Evolutionary conservation across 257 asterid genomes (phyloP).

Genomic region (Datura wrightii): DNA sequence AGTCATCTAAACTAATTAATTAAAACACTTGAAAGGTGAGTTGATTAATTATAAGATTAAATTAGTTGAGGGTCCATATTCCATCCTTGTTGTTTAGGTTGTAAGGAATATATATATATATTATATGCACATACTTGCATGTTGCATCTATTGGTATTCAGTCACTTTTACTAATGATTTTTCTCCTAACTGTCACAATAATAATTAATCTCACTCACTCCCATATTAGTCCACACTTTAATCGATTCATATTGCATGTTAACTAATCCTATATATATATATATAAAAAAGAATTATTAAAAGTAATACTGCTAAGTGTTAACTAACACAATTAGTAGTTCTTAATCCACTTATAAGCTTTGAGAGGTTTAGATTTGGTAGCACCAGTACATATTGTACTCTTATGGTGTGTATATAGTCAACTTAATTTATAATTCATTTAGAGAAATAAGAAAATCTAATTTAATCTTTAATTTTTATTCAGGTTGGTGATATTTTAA

Average conservation of each 20-base stretch:
- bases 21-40: conserved; percentile 20
- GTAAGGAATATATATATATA: neutral
- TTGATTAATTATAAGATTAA: conserved; percentile 22
- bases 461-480: neutral
- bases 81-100: conserved; percentile 29
- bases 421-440: neutral
- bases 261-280: neutral
- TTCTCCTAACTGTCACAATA: conserved; percentile 29
- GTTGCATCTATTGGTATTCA: neutral
- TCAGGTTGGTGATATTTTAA: neutral
- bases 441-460: neutral
- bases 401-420: neutral
- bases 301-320: neutral
- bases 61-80: conserved; percentile 27
- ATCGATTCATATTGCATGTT: conserved; percentile 13
- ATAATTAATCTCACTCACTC: neutral
- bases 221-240: neutral
- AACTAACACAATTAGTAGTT: conserved; percentile 27
- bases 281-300: neutral
- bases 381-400: conserved; percentile 20
- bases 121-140: neutral
- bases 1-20: conserved; percentile 22
- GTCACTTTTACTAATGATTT: neutral
- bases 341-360: conserved; percentile 20
- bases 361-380: conserved; percentile 25